Evolutionary conservation across 1,284 basidiomycete genomes (phyloP).

Genomic region (Leccinum fallax): DNA sequence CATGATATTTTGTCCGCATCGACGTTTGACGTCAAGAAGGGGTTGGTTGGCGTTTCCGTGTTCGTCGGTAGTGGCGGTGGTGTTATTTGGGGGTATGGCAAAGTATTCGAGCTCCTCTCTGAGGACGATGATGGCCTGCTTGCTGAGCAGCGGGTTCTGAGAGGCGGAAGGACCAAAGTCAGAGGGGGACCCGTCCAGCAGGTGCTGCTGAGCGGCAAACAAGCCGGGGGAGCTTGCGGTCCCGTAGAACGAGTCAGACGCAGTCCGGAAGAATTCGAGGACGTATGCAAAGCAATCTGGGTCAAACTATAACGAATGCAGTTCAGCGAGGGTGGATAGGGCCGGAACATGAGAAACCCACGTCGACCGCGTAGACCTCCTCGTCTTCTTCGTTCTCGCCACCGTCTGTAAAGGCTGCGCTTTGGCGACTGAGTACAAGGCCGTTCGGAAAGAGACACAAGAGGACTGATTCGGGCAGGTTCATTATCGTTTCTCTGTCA

Average conservation of each 20-base stretch:
- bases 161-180: constrained; percentile 66
- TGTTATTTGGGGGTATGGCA: constrained; percentile 83
- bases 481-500: constrained; percentile 98
- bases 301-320: constrained; percentile 74
- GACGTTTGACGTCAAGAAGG: constrained; percentile 77
- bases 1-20: constrained; percentile 87
- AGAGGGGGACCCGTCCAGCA: constrained; percentile 62
- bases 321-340: constrained; percentile 8
- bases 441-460: constrained; percentile 98
- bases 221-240: constrained; percentile 73
- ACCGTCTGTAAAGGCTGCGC: constrained; percentile 69
- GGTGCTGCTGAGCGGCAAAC: constrained; percentile 78
- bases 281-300: constrained; percentile 95
- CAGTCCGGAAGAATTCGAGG: constrained; percentile 86
- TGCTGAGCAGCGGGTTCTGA: constrained; percentile 91
- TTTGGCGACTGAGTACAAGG: constrained; percentile 89
- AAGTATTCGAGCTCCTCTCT: constrained; percentile 99
- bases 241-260: constrained; percentile 93
- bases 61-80: constrained; percentile 67
- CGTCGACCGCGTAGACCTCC: constrained; percentile 94
- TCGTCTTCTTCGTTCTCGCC: constrained; percentile 87
- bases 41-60: constrained; percentile 78
- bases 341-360: constrained; percentile 48
- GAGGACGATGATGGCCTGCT: constrained; percentile 98
- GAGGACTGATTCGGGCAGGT: constrained; percentile 94